These are phyloP conservation scores for Fomitopsis schrenkii DNA, from an alignment of 1,284 basidiomycete species.

Conservation along the genomic window DNA sequence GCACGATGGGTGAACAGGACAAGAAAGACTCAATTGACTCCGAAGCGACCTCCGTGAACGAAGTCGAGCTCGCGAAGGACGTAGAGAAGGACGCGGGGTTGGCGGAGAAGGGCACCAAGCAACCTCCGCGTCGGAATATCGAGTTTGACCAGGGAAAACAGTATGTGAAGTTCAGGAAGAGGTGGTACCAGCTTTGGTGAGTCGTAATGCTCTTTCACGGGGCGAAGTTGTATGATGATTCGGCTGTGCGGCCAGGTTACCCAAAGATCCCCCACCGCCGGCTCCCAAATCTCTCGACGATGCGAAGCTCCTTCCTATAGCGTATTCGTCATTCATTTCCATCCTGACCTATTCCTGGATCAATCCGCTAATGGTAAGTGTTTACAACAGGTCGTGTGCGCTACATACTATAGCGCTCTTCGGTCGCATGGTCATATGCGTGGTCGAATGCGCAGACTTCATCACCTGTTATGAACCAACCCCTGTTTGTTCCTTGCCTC, in stretches of 20 bases:
- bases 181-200: slow-evolving; percentile 48
- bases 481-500: no score
- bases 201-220: slow-evolving; percentile 6
- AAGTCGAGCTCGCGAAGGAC: slow-evolving; percentile 4
- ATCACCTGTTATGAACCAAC: no score
- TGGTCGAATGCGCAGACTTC: no score
- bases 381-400: neutral
- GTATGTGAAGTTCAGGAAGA: slow-evolving; percentile 36
- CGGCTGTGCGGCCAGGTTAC: slow-evolving; percentile 40
- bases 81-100: neutral
- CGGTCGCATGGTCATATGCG: no score
- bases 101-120: slow-evolving; percentile 1
- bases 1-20: neutral
- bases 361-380: slow-evolving; percentile 61
- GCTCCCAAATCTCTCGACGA: slow-evolving; percentile 54
- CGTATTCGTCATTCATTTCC: slow-evolving; percentile 50
- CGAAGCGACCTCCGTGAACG: slow-evolving; percentile 1
- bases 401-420: no score
- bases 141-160: slow-evolving; percentile 47
- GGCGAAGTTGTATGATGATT: neutral
- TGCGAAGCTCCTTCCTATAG: slow-evolving; percentile 59
- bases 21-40: neutral
- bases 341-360: slow-evolving; percentile 63
- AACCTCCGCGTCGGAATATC: slow-evolving; percentile 18
- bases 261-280: slow-evolving; percentile 53